Percentiles rank a stretch among this genome's conserved stretches.
These are phyloP conservation scores for Candida railenensis DNA, from an alignment of 805 yeast species.

Conservation along the genomic window DNA sequence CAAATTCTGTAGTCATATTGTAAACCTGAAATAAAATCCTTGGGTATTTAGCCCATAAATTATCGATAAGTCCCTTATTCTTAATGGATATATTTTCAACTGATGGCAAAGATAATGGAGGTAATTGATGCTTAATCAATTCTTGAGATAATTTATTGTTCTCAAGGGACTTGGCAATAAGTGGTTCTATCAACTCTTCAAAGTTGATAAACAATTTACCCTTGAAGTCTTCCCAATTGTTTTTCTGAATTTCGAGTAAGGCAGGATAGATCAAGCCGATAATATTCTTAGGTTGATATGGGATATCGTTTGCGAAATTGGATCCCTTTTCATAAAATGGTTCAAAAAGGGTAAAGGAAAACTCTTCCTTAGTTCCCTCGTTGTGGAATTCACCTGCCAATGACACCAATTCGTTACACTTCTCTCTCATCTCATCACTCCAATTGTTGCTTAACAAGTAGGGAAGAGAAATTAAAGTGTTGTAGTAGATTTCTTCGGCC, in stretches of 20 bases:
- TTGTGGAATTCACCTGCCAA: conserved; percentile 42
- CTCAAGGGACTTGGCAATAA: conserved; percentile 29
- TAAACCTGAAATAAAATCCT: conserved; percentile 63
- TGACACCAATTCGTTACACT: conserved; percentile 46
- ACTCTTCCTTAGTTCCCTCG: conserved; percentile 12
- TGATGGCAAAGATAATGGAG: conserved; percentile 36
- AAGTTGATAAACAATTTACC: conserved; percentile 32
- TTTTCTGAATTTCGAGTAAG: conserved; percentile 28
- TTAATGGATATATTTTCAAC: conserved; percentile 14
- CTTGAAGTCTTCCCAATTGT: conserved; percentile 40
- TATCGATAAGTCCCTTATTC: conserved; percentile 47
- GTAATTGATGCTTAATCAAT: conserved; percentile 39
- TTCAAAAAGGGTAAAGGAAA: conserved; percentile 21
- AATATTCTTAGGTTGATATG: conserved; percentile 52
- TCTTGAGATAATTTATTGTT: conserved; percentile 38
- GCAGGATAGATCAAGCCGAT: conserved; percentile 55
- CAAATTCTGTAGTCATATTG: conserved; percentile 51
- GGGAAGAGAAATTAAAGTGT: conserved; percentile 63
- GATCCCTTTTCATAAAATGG: conserved; percentile 36
- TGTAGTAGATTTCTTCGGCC: conserved; percentile 68
- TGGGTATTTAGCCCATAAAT: conserved; percentile 61
- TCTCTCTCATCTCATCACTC: conserved; percentile 24
- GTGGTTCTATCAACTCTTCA: conserved; percentile 29
- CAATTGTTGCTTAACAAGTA: conserved; percentile 51
- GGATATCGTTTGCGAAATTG: conserved; percentile 30